Conservation (phyloP, 2,329 filamentous ascomycete genomes). For the Colletotrichum sp. region DNA sequence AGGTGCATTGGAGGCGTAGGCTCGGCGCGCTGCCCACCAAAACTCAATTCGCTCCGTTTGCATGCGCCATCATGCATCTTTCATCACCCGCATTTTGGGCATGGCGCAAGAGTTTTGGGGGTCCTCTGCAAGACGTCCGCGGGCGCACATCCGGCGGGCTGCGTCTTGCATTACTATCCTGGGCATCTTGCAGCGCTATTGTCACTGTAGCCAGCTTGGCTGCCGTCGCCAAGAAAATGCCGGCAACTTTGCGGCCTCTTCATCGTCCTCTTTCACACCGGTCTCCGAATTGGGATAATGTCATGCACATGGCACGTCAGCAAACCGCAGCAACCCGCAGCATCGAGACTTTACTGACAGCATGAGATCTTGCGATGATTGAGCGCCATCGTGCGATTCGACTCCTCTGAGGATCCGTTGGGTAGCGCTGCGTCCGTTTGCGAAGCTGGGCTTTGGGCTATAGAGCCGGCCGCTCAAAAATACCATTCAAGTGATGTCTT, state of each 20-base stretch:
- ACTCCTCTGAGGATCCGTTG: neutral
- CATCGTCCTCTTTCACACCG: neutral
- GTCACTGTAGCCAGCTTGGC: neutral
- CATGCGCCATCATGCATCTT: neutral
- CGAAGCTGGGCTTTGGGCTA: neutral
- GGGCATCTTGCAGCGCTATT: neutral
- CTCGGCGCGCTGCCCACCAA: neutral
- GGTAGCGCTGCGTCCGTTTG: neutral
- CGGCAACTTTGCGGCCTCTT: neutral
- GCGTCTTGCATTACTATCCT: neutral
- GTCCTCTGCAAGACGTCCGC: neutral
- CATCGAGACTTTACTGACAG: neutral
- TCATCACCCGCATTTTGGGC: neutral
- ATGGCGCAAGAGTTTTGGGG: neutral
- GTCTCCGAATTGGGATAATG: neutral
- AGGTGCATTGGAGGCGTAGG: neutral
- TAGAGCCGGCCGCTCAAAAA: neutral
- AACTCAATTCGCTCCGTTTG: neutral
- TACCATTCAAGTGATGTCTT: neutral
- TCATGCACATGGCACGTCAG: neutral
- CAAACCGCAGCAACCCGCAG: neutral
- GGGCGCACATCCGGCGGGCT: neutral
- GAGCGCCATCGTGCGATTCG: neutral
- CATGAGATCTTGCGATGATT: neutral
- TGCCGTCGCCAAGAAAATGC: neutral